A percentile compares a stretch with the other conserved stretches of the same genome.
Conservation (phyloP, 2,329 filamentous ascomycete species). For the Fusarium odoratissimum region DNA sequence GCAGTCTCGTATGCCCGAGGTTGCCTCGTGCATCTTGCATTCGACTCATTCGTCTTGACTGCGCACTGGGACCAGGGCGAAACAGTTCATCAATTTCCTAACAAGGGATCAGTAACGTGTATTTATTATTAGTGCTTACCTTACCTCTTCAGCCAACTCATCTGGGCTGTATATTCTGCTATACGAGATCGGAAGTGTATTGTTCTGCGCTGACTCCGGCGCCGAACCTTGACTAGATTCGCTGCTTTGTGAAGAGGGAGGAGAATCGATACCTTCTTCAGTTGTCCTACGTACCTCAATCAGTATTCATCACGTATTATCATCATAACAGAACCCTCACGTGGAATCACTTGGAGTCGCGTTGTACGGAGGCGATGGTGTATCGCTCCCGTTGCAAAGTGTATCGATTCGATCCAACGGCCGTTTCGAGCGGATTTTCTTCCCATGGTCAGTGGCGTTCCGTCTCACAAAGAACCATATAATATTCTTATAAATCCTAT, state of each 20-base stretch:
- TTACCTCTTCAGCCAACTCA: conserved; percentile 1
- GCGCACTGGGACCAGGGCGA: neutral
- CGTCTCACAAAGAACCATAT: neutral
- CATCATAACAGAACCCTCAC: neutral
- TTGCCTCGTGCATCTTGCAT: neutral
- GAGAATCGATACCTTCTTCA: neutral
- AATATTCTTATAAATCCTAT: conserved; percentile 2
- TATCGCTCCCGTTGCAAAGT: neutral
- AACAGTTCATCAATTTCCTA: neutral
- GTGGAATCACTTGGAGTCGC: accelerated
- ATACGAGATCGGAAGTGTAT: accelerated
- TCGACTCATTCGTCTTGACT: neutral
- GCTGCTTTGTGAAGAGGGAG: neutral
- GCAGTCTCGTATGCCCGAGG: neutral
- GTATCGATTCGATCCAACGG: no score
- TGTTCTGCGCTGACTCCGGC: neutral
- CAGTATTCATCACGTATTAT: no score
- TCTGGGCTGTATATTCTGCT: neutral
- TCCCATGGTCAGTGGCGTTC: neutral
- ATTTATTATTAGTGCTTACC: accelerated
- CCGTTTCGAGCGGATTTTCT: neutral
- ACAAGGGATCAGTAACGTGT: neutral
- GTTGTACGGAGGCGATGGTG: neutral
- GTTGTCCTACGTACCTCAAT: neutral
- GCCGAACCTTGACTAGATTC: accelerated